phyloP scores from a whole-genome alignment of 2,329 filamentous ascomycete genomes.

The Aureobasidium vineae region DNA sequence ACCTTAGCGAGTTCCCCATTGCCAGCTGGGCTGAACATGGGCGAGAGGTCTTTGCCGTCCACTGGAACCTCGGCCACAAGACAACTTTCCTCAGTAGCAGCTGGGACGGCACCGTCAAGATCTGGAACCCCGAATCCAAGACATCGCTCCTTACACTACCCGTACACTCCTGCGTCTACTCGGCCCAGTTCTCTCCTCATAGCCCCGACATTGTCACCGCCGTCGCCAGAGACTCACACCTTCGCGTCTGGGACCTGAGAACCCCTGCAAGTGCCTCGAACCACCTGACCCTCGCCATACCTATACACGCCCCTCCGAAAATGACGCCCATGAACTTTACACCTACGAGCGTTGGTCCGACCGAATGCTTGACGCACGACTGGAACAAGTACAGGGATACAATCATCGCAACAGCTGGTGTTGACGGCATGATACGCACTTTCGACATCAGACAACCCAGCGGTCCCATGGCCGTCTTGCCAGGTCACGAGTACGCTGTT shows the following conservation, averaged over 20 bases:
- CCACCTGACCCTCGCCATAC: conserved; percentile 78
- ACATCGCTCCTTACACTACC: conserved; percentile 78
- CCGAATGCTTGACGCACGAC: conserved; percentile 89
- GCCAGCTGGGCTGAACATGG: conserved; percentile 93
- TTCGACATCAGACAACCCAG: conserved; percentile 84
- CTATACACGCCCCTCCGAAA: conserved; percentile 70
- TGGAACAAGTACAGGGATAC: conserved; percentile 97
- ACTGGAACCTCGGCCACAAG: conserved; percentile 90
- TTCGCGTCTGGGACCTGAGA: conserved; percentile 88
- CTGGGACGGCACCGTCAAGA: conserved; percentile 95
- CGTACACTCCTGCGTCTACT: conserved; percentile 92
- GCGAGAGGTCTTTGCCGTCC: conserved; percentile 86
- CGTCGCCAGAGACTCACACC: conserved; percentile 82
- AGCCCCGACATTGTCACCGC: conserved; percentile 81
- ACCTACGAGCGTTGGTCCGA: conserved; percentile 55
- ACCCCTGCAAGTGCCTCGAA: conserved; percentile 83
- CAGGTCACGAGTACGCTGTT: conserved; percentile 89
- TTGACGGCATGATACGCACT: conserved; percentile 80
- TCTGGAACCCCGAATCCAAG: conserved; percentile 78
- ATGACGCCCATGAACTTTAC: conserved; percentile 47
- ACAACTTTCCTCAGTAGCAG: conserved; percentile 87
- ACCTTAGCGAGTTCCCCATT: conserved; percentile 77
- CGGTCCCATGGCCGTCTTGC: conserved; percentile 70
- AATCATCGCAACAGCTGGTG: conserved; percentile 81
- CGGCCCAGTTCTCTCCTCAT: conserved; percentile 84